Evolutionary conservation across 148 eudicot genomes (phyloP), one percentile per base, ranked within the genome.

Genomic region (Vaccinium corymbosum): DNA sequence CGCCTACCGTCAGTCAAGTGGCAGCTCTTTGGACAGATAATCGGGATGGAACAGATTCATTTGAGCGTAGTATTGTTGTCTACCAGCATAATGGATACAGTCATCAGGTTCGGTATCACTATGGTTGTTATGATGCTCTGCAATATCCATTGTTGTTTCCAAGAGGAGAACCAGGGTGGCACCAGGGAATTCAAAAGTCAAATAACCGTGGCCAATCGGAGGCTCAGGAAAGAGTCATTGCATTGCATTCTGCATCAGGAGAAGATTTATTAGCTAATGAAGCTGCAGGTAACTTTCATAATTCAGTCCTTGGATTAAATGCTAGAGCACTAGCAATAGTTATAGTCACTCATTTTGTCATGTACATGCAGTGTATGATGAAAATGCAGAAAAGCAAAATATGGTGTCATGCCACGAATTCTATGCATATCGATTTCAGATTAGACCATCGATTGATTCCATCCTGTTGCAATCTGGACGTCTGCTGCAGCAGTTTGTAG

Each of bases 21-120:
- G 52, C 25, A 0, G 78, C n/a, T 1, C 42, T 74, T 1, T 74
- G 50, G 50, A 16, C 5, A 12, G 78, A 74, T 2, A 9, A 35
- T 42, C 13, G 1, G 1, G 4, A 38, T 4, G 2, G 0, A 0
- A 2, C 4, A 0, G 0, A 42, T 42, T 42, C 1, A 1, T 3
- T 3, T 0, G 78, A 38, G 1, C 52, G 78, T 1, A 51, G 17
- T 42, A 74, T 74, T 0, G 0, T 7, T 6, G 78, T 74, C 0
- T 4, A 74, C 2, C 17, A 74, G 0, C 78, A 74, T 74, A n/a
- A 35, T 7, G 78, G 78, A 1, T 9, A 19, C 7, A 42, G 51
- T 1, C 6, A 56, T 2, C 35, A 3, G 8, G n/a, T 80, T 0
- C 25, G 48, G 1, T 19, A 80, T 38, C 35, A 59, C 1, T 66